Evolutionary conservation across 73 alveolate species (phyloP), one percentile per base, ranked within the genome.

Genomic region (Breviolum minutum): DNA sequence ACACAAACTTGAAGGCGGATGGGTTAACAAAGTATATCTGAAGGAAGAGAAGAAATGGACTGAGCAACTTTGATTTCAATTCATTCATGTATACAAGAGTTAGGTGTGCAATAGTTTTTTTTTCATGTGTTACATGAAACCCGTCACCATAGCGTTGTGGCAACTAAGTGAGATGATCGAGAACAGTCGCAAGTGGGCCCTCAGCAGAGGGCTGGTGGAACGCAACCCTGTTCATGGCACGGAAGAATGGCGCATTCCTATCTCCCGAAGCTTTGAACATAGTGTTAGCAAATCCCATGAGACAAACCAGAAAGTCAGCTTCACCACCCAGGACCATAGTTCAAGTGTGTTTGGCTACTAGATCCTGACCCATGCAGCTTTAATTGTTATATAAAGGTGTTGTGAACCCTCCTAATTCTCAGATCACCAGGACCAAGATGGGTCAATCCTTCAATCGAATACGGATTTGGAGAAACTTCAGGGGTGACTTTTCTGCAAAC

Each of bases 131-230:
- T 40, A 40, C 54, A 40, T 40, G 54, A 40, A 40, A 40, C 54
- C 54, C 54, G 54, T 40, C 54, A 40, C 54, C 54, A 14, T 6
- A 68, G n/a, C 77, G 24, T 17, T 4, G n/a, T 68, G 17, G 77
- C 40, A 5, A 24, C 92, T 48, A 61, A 83, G 92, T 40, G 92
- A 83, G 73, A 61, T 83, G 92, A 83, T 83, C 62, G 76, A 17
- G n/a, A 54, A 61, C 76, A 9, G 27, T 74, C 22, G 27, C 14
- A 83, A 60, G 63, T 83, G 92, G 92, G 92, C 92, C 19, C 7
- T 8, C 8, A 74, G 76, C 8, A 22, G 92, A 12, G 92, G 92
- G 24, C 63, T 83, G 20, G 60, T 61, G 14, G 62, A 19, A 26
- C 19, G 14, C 14, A 61, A 24, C 62, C 62, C 19, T 10, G 76